A percentile compares a stretch with the other conserved stretches of the same genome.
phyloP scores from a whole-genome alignment of 1,284 basidiomycete species.

The Lentinula novae-zelandiae region DNA sequence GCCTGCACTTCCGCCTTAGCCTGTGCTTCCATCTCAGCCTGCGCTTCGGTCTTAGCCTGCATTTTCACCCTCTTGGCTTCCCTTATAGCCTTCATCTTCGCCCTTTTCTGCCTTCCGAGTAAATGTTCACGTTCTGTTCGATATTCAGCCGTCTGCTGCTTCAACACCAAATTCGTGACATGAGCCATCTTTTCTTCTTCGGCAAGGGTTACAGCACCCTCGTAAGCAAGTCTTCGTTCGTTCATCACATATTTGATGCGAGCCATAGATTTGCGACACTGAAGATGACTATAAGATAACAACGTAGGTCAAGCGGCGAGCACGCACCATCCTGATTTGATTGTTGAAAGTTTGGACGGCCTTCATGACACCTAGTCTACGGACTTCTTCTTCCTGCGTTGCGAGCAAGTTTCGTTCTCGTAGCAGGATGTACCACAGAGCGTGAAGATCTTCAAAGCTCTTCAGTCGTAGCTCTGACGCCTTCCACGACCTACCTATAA shows the following conservation, averaged over 20 bases:
- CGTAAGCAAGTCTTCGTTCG: constrained; percentile 85
- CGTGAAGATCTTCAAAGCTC: constrained; percentile 89
- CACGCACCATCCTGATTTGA: constrained; percentile 6
- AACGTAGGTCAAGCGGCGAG: background rate
- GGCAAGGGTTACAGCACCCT: constrained; percentile 53
- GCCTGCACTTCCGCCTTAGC: constrained; percentile 11
- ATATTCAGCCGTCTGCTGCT: constrained; percentile 24
- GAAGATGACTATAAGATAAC: constrained; percentile 8
- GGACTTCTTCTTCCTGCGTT: constrained; percentile 79
- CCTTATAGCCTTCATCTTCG: constrained; percentile 15
- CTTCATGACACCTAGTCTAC: constrained; percentile 47
- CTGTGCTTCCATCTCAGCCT: background rate
- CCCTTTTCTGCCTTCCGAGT: constrained; percentile 1
- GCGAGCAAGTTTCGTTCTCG: constrained; percentile 87
- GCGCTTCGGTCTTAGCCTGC: background rate
- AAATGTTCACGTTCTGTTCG: constrained; percentile 18
- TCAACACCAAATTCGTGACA: constrained; percentile 27
- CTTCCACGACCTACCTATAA: constrained; percentile 78
- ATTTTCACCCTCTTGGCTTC: constrained; percentile 10
- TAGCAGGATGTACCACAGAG: constrained; percentile 87
- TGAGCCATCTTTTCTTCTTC: constrained; percentile 29
- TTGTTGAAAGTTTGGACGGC: constrained; percentile 25
- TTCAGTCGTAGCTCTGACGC: constrained; percentile 84
- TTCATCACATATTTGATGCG: constrained; percentile 93
- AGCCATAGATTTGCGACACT: constrained; percentile 97